A percentile compares a stretch with the other conserved stretches of the same genome.
Conservation (phyloP, 257 asterid species). For the Datura wrightii region DNA sequence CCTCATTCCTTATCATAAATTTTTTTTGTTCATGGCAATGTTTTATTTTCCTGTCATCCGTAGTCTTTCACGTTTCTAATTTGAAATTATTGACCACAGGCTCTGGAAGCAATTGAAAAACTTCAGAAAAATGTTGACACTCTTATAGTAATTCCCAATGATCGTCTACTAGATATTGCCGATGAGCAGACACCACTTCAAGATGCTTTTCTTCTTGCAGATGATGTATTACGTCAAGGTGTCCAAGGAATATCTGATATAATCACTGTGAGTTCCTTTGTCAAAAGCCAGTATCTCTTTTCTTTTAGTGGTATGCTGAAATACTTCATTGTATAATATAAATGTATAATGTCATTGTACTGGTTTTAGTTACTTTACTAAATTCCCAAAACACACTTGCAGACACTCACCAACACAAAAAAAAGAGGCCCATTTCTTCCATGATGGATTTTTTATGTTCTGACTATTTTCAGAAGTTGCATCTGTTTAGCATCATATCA, state of each 20-base stretch:
- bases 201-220: constrained; percentile 98
- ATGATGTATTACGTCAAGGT: constrained; percentile 97
- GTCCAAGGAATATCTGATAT: constrained; percentile 99
- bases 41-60: neutral
- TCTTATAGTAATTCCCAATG: constrained; percentile 95
- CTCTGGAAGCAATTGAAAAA: constrained; percentile 94
- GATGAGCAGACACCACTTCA: constrained; percentile 94
- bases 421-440: neutral
- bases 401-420: neutral
- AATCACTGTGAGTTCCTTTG: constrained; percentile 66
- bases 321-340: neutral
- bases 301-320: neutral
- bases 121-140: constrained; percentile 97
- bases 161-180: constrained; percentile 90
- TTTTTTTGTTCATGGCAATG: neutral
- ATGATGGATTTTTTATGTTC: neutral
- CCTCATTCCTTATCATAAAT: neutral
- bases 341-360: neutral
- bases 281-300: neutral
- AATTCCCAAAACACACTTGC: constrained; percentile 17
- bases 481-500: neutral
- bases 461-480: neutral
- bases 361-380: neutral
- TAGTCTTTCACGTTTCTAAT: neutral
- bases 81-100: constrained; percentile 48